Base-by-base conservation (phyloP, 345 rosid species). In the Cardamine resedifolia region DNA sequence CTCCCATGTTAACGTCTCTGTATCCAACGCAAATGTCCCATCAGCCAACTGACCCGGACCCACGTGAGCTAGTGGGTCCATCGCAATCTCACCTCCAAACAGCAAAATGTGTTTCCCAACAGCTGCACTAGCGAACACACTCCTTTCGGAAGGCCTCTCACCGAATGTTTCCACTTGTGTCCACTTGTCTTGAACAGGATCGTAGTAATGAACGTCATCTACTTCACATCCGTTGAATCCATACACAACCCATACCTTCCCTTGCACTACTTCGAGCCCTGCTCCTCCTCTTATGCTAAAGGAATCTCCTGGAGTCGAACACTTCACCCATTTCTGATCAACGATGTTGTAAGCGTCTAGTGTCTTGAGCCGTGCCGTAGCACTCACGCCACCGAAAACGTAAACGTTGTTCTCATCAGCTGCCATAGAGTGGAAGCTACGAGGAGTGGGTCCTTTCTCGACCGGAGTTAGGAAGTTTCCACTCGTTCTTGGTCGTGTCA, bases 401-500 rank as follows among this genome's bases (percentile, higher is more conserved):
- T 68, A 75, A 20, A 75, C 21, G 57, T 51, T 68, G 1, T 49
- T 31, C 14, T 68, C 78, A 75, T 75, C 74, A 2, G 78, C 68
- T n/a, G 69, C 78, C 78, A 75, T 68, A 10, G 78, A 60, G 75
- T 76, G 79, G 65, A 76, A 76, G 49, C 79, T 76, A 33, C 79
- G 79, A 14, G 74, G 74, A 21, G 64, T 19, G 4, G 79, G 79
- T 61, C 79, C 79, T 43, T 68, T 64, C 34, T 76, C 75, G 1
- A 68, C 14, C 1, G 64, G 74, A 44, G 79, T 76, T 30, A 76
- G 8, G 8, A 76, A 76, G 51, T 33, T 52, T 76, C 79, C 79
- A 76, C 59, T 52, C 75, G 57, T 62, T 69, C 0, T 3, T 76
- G 12, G 24, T 50, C 10, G 75, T 76, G 52, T 76, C 79, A 19